Evolutionary conservation across 345 rosid species (phyloP).

Genomic region (Rubroshorea leprosula): DNA sequence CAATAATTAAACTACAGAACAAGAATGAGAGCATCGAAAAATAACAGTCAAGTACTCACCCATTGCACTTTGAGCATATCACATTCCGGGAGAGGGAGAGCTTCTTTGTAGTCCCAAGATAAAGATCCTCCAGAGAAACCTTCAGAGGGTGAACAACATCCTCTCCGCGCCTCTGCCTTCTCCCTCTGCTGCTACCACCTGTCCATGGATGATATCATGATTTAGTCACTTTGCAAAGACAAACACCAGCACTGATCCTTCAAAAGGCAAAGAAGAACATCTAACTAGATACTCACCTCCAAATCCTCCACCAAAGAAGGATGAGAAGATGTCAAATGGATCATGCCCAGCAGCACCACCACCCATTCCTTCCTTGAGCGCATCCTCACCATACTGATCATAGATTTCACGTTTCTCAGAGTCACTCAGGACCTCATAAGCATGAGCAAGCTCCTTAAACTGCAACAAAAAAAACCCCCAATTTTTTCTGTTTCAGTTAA

Average conservation of each 20-base stretch:
- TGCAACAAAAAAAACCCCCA: conserved; percentile 20
- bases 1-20: not conserved
- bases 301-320: conserved; percentile 71
- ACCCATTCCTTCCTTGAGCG: conserved; percentile 92
- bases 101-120: conserved; percentile 72
- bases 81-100: conserved; percentile 77
- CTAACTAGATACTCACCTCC: conserved; percentile 38
- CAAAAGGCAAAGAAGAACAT: not conserved
- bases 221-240: not conserved
- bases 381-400: conserved; percentile 88
- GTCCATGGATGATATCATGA: conserved; percentile 7
- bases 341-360: conserved; percentile 63
- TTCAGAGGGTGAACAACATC: conserved; percentile 79
- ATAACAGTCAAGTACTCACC: conserved; percentile 38
- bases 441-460: conserved; percentile 92
- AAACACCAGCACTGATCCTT: not conserved
- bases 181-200: conserved; percentile 67
- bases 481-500: not conserved
- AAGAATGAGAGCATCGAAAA: not conserved
- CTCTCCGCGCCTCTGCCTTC: conserved; percentile 90
- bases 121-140: conserved; percentile 76
- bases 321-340: conserved; percentile 80
- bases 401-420: conserved; percentile 89
- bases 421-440: conserved; percentile 82
- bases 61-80: conserved; percentile 72